Percentiles rank a stretch among this genome's conserved stretches.
Conservation (phyloP, 257 asterid genomes). For the Thymus quinquecostatus region DNA sequence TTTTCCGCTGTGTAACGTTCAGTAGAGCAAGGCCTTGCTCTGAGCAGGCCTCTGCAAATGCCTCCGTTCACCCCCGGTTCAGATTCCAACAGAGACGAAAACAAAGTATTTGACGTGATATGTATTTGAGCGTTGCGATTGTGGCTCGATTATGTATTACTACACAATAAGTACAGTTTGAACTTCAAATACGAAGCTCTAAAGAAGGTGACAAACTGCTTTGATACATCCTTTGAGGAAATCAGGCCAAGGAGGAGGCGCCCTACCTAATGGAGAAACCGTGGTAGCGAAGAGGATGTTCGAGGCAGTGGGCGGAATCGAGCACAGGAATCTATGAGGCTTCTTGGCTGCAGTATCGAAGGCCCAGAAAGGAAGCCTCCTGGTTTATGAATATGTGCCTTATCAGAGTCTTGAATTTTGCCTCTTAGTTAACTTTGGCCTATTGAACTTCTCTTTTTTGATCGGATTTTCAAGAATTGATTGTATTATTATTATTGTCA, state of each 20-base stretch:
- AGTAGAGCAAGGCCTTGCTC: no score
- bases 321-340: slow-evolving; percentile 94
- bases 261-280: slow-evolving; percentile 32
- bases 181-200: slow-evolving; percentile 77
- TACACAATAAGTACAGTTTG: slow-evolving; percentile 72
- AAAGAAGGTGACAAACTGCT: slow-evolving; percentile 84
- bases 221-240: slow-evolving; percentile 50
- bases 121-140: slow-evolving; percentile 62
- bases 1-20: no score
- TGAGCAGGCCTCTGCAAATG: no score
- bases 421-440: no score
- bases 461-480: no score
- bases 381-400: no score
- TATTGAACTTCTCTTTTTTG: no score
- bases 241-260: slow-evolving; percentile 40
- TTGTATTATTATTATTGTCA: no score
- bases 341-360: slow-evolving; percentile 92
- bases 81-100: slow-evolving; percentile 39
- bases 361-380: slow-evolving; percentile 82
- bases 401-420: no score
- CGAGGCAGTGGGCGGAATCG: slow-evolving; percentile 87
- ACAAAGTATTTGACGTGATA: slow-evolving; percentile 51
- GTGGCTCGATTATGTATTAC: slow-evolving; percentile 60
- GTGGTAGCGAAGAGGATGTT: slow-evolving; percentile 86
- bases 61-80: no score